A percentile compares a stretch with the other conserved stretches of the same genome.
Evolutionary conservation across 306 rosid genomes (phyloP).

Genomic region (Lupinus albus): DNA sequence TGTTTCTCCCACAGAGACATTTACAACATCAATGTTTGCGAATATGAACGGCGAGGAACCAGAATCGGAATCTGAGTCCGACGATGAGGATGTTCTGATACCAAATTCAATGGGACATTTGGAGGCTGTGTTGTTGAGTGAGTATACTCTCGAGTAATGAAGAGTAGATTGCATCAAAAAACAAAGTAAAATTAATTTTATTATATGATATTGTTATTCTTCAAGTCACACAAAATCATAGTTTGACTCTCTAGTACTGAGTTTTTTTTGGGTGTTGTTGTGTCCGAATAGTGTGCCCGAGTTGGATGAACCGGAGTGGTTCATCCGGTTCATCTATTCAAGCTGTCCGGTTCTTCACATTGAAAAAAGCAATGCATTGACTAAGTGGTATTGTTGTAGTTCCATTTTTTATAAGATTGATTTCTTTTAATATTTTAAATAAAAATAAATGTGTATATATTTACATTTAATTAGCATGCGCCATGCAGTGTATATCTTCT

Average conservation of each 20-base stretch:
- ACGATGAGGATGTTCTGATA: conserved; percentile 43
- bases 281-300: conserved; percentile 21
- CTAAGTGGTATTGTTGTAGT: neutral
- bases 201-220: no score
- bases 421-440: neutral
- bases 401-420: neutral
- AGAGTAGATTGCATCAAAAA: no score
- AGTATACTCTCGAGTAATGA: no score
- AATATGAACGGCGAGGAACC: conserved; percentile 13
- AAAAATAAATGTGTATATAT: neutral
- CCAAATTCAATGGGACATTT: conserved; percentile 47
- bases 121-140: conserved; percentile 50
- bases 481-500: no score
- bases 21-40: conserved; percentile 12
- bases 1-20: conserved; percentile 39
- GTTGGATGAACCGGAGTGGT: neutral
- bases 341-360: neutral
- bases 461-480: neutral
- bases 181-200: no score
- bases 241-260: no score
- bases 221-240: no score
- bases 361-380: neutral
- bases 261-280: no score
- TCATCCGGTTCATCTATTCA: neutral
- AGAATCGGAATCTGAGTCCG: conserved; percentile 4